A percentile compares a stretch with the other conserved stretches of the same genome.
Conservation (phyloP, 2,329 filamentous ascomycete genomes). For the Sarocladium strictum region DNA sequence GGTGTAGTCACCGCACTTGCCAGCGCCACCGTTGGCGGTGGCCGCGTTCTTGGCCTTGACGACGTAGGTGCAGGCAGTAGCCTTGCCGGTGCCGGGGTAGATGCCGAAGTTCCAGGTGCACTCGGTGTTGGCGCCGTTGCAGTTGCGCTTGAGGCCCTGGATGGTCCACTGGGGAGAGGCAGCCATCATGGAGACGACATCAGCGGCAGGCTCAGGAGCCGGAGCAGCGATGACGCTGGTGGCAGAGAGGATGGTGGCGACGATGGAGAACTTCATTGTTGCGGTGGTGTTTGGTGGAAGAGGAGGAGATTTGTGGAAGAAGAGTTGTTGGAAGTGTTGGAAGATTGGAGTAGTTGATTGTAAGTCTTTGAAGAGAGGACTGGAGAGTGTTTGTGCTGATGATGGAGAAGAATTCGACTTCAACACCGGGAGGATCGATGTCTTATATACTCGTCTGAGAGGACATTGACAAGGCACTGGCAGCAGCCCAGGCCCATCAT, state of each 20-base stretch:
- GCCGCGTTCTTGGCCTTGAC: constrained; percentile 29
- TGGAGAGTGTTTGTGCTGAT: constrained; percentile 5
- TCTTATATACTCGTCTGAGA: constrained; percentile 8
- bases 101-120: constrained; percentile 34
- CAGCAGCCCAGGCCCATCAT: background rate
- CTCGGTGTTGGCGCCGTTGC: constrained; percentile 25
- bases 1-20: constrained; percentile 41
- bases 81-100: constrained; percentile 18
- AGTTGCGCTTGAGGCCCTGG: constrained; percentile 23
- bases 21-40: constrained; percentile 31
- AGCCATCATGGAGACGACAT: constrained; percentile 33
- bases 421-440: background rate
- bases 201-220: constrained; percentile 17
- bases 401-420: constrained; percentile 3
- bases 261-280: constrained; percentile 38
- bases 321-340: background rate
- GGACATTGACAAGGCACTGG: background rate
- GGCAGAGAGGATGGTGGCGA: constrained; percentile 26
- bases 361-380: too few species aligned
- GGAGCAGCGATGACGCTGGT: constrained; percentile 31
- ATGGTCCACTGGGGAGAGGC: constrained; percentile 35
- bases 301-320: background rate
- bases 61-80: constrained; percentile 9
- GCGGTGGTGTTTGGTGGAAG: constrained; percentile 13
- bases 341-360: background rate